Evolutionary conservation across 768 basidiomycete genomes (phyloP), one percentile per base, ranked within the genome.

Genomic region (Suillus decipiens): DNA sequence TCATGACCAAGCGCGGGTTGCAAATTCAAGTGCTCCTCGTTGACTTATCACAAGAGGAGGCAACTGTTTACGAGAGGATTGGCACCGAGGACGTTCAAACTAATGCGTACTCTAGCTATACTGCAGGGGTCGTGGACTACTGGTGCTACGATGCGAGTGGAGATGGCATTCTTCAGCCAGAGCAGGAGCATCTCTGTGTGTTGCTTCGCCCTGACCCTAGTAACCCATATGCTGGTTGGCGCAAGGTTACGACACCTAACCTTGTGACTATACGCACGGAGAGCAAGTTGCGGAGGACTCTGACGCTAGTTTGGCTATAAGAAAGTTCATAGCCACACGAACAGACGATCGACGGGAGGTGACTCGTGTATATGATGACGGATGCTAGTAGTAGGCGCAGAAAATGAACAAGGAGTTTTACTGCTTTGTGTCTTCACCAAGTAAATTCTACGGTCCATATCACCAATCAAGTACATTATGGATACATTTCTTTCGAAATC

Each of bases 1-100:
- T 69, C 47, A 70, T 76, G 74, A 76, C 73, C 8, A 76, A 74
- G 54, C 71, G 73, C 43, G 73, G 74, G n/a, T 54, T 74, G 31
- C 69, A 76, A 24, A 60, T 74, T 33, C 71, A 67, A 28, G 39
- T 76, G 2, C 64, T 74, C 43, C 28, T 71, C 1, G 47, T 73
- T 22, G 58, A 68, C 15, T 54, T 76, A 12, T 71, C 70, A 3
- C 72, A 67, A 15, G 17, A 66, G 2, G 61, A 56, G 2, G 41
- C 66, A 36, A 62, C 50, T 37, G 39, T 74, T 22, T 60, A 69
- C 37, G 73, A 74, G 51, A 67, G 64, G 5, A 39, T 8, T 5
- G 65, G 64, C 17, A 54, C 41, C 1, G 11, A 10, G 19, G 54
- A 31, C 24, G 54, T 54, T 4, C 14, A 39, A 11, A 34, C 36